Evolutionary conservation across 768 basidiomycete species (phyloP).

Genomic region (Suillus cothurnatus): DNA sequence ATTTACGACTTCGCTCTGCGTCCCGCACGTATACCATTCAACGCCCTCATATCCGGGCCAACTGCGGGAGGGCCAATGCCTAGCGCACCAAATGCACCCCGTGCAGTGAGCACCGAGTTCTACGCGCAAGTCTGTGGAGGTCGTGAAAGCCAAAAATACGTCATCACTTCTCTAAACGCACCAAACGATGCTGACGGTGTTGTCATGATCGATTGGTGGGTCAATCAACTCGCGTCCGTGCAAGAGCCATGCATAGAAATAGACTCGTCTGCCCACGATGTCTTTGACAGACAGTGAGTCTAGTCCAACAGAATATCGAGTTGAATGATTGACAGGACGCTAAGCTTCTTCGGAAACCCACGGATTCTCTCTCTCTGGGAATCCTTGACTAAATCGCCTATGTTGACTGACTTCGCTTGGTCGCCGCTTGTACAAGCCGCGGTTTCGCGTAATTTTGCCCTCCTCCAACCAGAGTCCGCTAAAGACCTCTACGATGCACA

Average conservation of each 20-base stretch:
- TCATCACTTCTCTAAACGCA: conserved; percentile 37
- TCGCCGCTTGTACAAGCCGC: conserved; percentile 53
- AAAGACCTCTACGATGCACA: conserved; percentile 21
- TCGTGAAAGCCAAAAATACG: conserved; percentile 30
- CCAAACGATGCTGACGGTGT: conserved; percentile 42
- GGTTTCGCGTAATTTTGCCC: conserved; percentile 49
- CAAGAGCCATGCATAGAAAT: conserved; percentile 47
- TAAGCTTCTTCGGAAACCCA: conserved; percentile 48
- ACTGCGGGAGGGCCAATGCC: conserved; percentile 49
- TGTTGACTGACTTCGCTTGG: conserved; percentile 53
- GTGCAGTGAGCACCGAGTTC: conserved; percentile 51
- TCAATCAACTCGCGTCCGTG: conserved; percentile 35
- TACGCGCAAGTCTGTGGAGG: conserved; percentile 50
- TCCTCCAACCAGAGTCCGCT: conserved; percentile 39
- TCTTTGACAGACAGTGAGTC: conserved; percentile 55
- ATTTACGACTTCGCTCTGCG: conserved; percentile 56
- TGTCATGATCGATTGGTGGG: conserved; percentile 54
- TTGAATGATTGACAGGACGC: background rate
- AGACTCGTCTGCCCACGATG: conserved; percentile 38
- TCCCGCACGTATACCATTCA: conserved; percentile 54
- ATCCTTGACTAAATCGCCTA: conserved; percentile 46
- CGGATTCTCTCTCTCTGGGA: conserved; percentile 47
- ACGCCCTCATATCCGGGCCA: conserved; percentile 60
- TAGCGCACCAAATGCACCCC: conserved; percentile 22
- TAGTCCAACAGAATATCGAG: background rate